phyloP scores from a whole-genome alignment of 139 green algal genomes.

The Pedinophyceae sp. region DNA sequence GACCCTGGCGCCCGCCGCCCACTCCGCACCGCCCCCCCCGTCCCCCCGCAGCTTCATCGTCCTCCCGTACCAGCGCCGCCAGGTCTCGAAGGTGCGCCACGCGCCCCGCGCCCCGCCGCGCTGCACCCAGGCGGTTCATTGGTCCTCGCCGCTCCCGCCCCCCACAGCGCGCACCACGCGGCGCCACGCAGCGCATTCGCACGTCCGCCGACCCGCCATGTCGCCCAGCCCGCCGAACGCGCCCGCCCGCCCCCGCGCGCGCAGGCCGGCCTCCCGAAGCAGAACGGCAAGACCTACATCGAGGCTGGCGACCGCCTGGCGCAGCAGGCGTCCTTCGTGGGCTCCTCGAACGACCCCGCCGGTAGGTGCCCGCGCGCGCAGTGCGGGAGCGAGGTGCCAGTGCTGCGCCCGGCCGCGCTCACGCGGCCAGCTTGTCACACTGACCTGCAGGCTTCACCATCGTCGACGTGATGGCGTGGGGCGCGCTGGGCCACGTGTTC shows the following conservation, averaged over 20 bases:
- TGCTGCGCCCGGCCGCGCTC: no score
- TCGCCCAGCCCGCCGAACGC: no score
- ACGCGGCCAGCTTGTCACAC: no score
- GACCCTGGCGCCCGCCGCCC: no score
- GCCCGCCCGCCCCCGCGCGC: no score
- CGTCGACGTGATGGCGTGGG: conserved; percentile 5
- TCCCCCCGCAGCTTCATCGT: no score
- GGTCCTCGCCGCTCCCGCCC: neutral
- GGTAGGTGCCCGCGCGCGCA: no score
- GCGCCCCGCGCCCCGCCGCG: no score
- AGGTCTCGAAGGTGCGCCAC: neutral
- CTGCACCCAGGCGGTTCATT: neutral
- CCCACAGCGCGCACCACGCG: neutral
- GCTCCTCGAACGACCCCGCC: neutral
- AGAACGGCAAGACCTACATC: conserved; percentile 4
- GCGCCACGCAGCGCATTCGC: neutral
- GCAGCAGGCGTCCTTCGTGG: neutral
- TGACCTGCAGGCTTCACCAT: conserved; percentile 6
- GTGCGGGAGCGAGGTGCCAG: no score
- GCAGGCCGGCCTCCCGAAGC: conserved; percentile 2
- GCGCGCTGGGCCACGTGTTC: conserved; percentile 4
- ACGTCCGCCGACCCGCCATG: no score
- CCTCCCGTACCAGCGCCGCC: conserved; percentile 5
- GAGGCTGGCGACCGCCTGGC: conserved; percentile 1
- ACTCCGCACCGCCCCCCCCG: no score